A percentile compares a stretch with the other conserved stretches of the same genome.
These are phyloP conservation scores for Hebeloma cylindrosporum DNA, from an alignment of 768 basidiomycete genomes.

Conservation along the genomic window DNA sequence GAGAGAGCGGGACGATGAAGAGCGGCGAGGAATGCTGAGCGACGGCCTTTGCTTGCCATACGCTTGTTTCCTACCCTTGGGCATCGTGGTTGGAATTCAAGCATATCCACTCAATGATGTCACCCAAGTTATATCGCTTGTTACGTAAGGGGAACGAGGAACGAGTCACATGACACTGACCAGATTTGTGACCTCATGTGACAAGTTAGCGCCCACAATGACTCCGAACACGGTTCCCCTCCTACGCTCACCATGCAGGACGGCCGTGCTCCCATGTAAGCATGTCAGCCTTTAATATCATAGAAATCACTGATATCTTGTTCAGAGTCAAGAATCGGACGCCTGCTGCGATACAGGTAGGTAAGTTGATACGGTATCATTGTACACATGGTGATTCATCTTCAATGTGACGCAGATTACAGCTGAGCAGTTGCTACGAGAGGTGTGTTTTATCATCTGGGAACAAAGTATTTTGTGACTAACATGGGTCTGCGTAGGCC, in stretches of 20 bases:
- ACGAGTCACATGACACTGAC: too few species aligned
- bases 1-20: conserved; percentile 20
- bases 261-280: conserved; percentile 75
- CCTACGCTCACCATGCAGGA: conserved; percentile 76
- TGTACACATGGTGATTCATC: conserved; percentile 9
- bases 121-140: too few species aligned
- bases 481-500: conserved; percentile 53
- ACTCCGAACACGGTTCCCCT: too few species aligned
- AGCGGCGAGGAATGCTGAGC: conserved; percentile 29
- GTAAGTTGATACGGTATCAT: too few species aligned
- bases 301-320: conserved; percentile 2
- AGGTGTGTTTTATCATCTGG: conserved; percentile 44
- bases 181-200: too few species aligned
- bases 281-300: background rate
- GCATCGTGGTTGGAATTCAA: conserved; percentile 14
- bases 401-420: conserved; percentile 68
- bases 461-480: background rate
- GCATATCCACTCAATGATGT: too few species aligned
- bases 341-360: conserved; percentile 91
- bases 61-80: conserved; percentile 25
- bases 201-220: too few species aligned
- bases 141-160: too few species aligned
- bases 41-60: conserved; percentile 29
- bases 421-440: conserved; percentile 95
- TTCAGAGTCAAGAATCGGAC: conserved; percentile 92